Conservation (phyloP, 106 monocot genomes). For the Vanilla planifolia region DNA sequence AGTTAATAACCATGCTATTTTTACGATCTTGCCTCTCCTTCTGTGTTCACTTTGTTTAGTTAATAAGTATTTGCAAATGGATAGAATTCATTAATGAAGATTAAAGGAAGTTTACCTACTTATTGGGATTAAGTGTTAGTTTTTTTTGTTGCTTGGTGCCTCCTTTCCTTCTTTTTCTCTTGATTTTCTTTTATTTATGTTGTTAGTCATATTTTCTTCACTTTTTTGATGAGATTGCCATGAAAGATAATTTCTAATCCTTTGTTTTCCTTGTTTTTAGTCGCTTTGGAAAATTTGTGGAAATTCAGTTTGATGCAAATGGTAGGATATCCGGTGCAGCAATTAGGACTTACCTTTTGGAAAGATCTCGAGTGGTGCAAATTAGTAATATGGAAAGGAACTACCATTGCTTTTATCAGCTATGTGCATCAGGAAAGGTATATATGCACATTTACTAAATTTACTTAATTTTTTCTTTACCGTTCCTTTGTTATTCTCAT, state of each 20-base stretch:
- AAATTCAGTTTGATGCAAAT: conserved; percentile 80
- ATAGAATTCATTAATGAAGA: too few relatives aligned
- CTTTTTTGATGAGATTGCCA: not conserved
- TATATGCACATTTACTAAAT: not conserved
- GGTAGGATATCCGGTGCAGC: conserved; percentile 96
- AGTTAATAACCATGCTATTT: not conserved
- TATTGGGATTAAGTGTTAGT: too few relatives aligned
- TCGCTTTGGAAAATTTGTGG: conserved; percentile 96
- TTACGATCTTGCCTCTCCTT: not conserved
- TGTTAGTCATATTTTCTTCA: not conserved
- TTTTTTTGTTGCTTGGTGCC: not conserved
- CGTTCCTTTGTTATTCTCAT: too few relatives aligned
- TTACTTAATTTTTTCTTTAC: too few relatives aligned
- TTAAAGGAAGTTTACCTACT: too few relatives aligned
- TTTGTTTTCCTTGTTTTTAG: conserved; percentile 24
- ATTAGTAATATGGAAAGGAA: conserved; percentile 79
- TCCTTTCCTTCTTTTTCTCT: not conserved
- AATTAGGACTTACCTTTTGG: conserved; percentile 85
- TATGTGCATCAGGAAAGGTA: conserved; percentile 89
- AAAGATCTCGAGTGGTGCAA: conserved; percentile 87
- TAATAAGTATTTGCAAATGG: not conserved
- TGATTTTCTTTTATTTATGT: not conserved
- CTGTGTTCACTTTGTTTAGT: not conserved
- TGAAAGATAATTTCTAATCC: conserved; percentile 1
- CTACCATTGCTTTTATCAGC: conserved; percentile 91